Base-by-base conservation (phyloP, 305 asterid species). In the Euphrasia arctica region DNA sequence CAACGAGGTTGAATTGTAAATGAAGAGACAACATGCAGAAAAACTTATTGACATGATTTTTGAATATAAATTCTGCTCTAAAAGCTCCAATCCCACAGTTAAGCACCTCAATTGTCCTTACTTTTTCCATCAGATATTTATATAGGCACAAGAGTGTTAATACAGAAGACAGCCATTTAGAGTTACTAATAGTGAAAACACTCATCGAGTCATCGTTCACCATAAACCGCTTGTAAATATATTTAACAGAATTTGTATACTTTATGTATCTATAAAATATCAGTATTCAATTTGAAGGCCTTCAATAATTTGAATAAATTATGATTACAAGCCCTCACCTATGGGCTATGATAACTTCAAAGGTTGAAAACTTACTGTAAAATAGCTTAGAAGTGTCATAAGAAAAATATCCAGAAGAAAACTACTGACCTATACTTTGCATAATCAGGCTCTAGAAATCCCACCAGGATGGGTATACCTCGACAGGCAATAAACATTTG, bases 401-500 rank as follows among this genome's bases (percentile, higher is more conserved):
- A 56, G 36, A 65, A 60, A 67, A 47, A 49, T 28, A 58, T 27
- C 28, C 13, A 36, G 8, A 32, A 15, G 34, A 42, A n/a, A 9
- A 67, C 49, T 36, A 71, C 95, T 71, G 58, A 90, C 99, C 97
- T 86, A 72, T 85, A 86, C 71, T 88, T 90, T 8, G 95, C 97
- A 78, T 91, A 90, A 75, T 94, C 97, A 78, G 99, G 95, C 85
- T 94, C 99, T 39, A 94, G 83, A 85, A 94, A 94, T 62, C 96
- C 96, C 82, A 94, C 99, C 67, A 94, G 83, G 75, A 90, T 66
- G 61, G 96, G 97, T 75, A 94, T 94, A 69, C 99, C 99, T 62
- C 95, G 95, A 73, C 97, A 90, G 70, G 95, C 88, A 74, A 94
- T 88, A 81, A 94, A 94, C 96, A 94, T 94, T 79, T 90, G 97